Base-by-base conservation (phyloP, 306 rosid genomes). In the Abrus pulchellus region DNA sequence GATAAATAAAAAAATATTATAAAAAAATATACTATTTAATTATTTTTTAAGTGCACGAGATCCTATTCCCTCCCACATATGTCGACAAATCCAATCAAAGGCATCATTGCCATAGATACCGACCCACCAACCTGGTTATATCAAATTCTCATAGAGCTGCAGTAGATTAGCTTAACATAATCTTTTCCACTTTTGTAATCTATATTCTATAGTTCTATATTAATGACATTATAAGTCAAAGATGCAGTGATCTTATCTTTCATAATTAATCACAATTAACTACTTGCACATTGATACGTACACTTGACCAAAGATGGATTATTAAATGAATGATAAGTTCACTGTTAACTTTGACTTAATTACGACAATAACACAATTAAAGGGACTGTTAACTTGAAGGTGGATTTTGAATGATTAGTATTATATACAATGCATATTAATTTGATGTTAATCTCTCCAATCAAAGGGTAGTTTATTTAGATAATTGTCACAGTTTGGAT, bases 171-270 rank as follows among this genome's bases (percentile, higher is more conserved):
- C 20, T 53, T 56, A 43, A 36, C 76, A 34, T 50, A 34, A 74
- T 14, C 68, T 28, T 56, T 54, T 54, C 13, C 52, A 73, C 55
- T 7, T 36, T 52, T 71, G 75, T 32, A 63, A 74, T 44, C 38
- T 44, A 12, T 62, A 9, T 28, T 62, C 68, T 60, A 62, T 41
- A 14, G 10, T 68, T 68, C 7, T 59, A 75, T 57, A 43, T 72
- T 74, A 64, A 57, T 78, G 11, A 12, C 13, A 61, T 70, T 45
- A 9, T 50, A 54, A 43, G 55, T 66, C 82, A 78, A 73, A 64
- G 30, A 47, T 20, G 43, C 61, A 60, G 80, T 8, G 32, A 62
- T 36, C 68, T 54, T 44, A 68, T 45, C 56, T 45, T 77, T 33
- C 50, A 52, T 20, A 10, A 68, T 73, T 80, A 67, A 52, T 65